Evolutionary conservation across 495 filamentous ascomycete species (phyloP).

Genomic region (Aspergillus steynii): DNA sequence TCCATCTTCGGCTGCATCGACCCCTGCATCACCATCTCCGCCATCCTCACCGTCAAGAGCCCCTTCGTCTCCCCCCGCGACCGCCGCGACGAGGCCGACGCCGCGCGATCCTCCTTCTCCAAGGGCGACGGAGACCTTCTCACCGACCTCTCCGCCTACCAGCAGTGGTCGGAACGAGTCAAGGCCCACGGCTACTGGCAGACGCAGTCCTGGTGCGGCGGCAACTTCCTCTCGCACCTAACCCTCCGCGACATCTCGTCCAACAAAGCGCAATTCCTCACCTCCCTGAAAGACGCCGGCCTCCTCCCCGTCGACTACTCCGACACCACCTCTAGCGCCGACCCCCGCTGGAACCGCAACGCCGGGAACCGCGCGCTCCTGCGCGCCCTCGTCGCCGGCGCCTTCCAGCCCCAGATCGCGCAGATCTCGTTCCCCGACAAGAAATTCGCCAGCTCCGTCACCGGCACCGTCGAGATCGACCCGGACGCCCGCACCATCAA

Average conservation of each 20-base stretch:
- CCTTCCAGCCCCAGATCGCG: slow-evolving; percentile 89
- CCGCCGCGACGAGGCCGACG: slow-evolving; percentile 78
- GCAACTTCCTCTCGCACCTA: slow-evolving; percentile 81
- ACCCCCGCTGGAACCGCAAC: slow-evolving; percentile 49
- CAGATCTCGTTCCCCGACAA: slow-evolving; percentile 92
- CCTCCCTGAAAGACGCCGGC: slow-evolving; percentile 81
- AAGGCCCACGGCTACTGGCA: slow-evolving; percentile 56
- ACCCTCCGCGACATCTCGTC: slow-evolving; percentile 84
- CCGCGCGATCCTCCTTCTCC: slow-evolving; percentile 73
- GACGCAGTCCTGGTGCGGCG: slow-evolving; percentile 77
- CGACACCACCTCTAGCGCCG: slow-evolving; percentile 20
- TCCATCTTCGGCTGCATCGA: slow-evolving; percentile 91
- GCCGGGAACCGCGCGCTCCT: slow-evolving; percentile 61
- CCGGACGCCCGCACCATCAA: slow-evolving; percentile 89
- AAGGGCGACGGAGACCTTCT: slow-evolving; percentile 80
- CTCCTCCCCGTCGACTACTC: slow-evolving; percentile 62
- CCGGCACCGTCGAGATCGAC: slow-evolving; percentile 87
- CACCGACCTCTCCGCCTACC: slow-evolving; percentile 79
- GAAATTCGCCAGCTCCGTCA: slow-evolving; percentile 82
- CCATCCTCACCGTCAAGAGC: slow-evolving; percentile 79
- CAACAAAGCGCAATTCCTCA: slow-evolving; percentile 81
- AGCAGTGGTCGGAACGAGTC: slow-evolving; percentile 72
- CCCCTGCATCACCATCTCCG: slow-evolving; percentile 83
- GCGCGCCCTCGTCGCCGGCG: slow-evolving; percentile 83
- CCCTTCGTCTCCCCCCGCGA: slow-evolving; percentile 83